Conservation (phyloP, 345 rosid species). For the Melastoma malabathricum region DNA sequence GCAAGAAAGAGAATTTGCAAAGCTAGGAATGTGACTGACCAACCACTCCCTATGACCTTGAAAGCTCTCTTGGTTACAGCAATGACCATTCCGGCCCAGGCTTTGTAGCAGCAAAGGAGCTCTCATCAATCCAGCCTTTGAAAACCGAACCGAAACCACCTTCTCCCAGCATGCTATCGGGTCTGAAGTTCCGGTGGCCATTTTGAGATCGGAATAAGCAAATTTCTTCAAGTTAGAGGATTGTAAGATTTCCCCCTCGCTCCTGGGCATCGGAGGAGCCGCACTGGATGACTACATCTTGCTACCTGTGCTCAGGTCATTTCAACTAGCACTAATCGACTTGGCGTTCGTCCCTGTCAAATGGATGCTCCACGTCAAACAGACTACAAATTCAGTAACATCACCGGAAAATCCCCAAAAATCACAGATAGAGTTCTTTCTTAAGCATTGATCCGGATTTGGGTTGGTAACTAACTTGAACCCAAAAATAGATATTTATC, state of each 20-base stretch:
- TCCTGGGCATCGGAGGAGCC: slow-evolving; percentile 38
- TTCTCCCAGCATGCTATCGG: slow-evolving; percentile 63
- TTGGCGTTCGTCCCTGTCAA: slow-evolving; percentile 39
- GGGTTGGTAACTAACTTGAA: neutral
- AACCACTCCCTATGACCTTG: slow-evolving; percentile 79
- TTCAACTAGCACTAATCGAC: slow-evolving; percentile 27
- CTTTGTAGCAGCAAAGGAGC: slow-evolving; percentile 42
- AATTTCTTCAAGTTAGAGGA: slow-evolving; percentile 47
- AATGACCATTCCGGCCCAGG: slow-evolving; percentile 62
- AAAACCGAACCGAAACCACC: slow-evolving; percentile 77
- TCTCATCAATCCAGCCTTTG: slow-evolving; percentile 64
- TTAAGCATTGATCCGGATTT: neutral
- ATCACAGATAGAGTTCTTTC: neutral
- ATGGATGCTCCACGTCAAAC: slow-evolving; percentile 2
- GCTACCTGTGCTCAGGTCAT: slow-evolving; percentile 22
- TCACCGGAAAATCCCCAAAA: neutral
- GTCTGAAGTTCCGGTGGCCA: slow-evolving; percentile 61
- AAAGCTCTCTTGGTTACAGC: slow-evolving; percentile 53
- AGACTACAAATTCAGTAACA: neutral
- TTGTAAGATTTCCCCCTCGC: slow-evolving; percentile 59
- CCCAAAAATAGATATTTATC: neutral
- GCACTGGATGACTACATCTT: slow-evolving; percentile 33
- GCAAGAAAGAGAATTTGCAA: neutral
- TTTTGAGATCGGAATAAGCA: slow-evolving; percentile 33
- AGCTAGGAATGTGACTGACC: slow-evolving; percentile 35